A percentile compares a stretch with the other conserved stretches of the same genome.
Evolutionary conservation across 257 asterid species (phyloP).

Genomic region (Cruciata laevipes): DNA sequence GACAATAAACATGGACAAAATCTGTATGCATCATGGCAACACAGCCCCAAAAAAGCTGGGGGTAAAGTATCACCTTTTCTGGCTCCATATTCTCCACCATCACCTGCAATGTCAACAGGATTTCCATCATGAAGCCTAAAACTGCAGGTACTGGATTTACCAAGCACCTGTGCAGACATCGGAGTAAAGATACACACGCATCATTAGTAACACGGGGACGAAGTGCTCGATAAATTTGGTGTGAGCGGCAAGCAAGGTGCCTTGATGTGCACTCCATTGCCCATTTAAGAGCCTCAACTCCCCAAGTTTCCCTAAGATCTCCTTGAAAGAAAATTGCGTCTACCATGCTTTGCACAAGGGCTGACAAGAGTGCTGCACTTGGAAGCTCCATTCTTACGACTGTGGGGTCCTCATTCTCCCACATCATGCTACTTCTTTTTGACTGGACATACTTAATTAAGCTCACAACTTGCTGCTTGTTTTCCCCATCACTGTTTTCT

Average conservation of each 20-base stretch:
- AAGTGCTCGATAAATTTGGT: constrained; percentile 94
- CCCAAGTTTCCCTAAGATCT: constrained; percentile 99
- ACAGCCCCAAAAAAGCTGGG: constrained; percentile 99
- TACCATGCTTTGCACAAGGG: constrained; percentile 99
- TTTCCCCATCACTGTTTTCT: constrained; percentile 96
- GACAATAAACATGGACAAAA: constrained; percentile 92
- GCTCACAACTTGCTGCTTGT: constrained; percentile 95
- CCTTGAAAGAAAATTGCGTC: constrained; percentile 99
- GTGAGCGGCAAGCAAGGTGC: constrained; percentile 98
- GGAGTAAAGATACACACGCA: constrained; percentile 91
- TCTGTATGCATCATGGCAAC: constrained; percentile 99
- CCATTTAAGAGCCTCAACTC: constrained; percentile 97
- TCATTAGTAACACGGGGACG: constrained; percentile 90
- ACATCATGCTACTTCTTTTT: constrained; percentile 98
- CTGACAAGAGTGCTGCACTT: constrained; percentile 94
- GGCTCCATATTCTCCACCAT: constrained; percentile 99
- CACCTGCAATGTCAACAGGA: constrained; percentile 85
- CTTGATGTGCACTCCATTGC: constrained; percentile 99
- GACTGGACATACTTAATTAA: constrained; percentile 95
- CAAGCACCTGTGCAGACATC: constrained; percentile 92
- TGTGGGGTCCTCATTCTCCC: constrained; percentile 99
- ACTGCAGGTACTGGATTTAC: constrained; percentile 91
- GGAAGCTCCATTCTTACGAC: constrained; percentile 84
- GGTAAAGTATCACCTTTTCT: constrained; percentile 89
- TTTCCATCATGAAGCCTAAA: constrained; percentile 92